Evolutionary conservation across 306 rosid genomes (phyloP), one percentile per base, ranked within the genome.

Genomic region (Delonix regia): DNA sequence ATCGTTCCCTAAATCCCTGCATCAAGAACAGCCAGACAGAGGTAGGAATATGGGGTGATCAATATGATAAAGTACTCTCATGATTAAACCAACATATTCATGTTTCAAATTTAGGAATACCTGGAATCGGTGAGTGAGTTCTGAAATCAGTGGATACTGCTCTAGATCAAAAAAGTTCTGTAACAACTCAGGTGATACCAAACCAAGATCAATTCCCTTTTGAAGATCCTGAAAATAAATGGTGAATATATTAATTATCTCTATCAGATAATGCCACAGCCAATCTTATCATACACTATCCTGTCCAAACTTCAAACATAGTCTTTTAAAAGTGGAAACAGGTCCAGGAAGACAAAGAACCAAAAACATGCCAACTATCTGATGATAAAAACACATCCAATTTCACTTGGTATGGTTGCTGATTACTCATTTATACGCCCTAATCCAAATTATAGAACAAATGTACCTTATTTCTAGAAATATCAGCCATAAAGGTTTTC

Each of bases 1-100:
- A 88, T 88, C 99, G 88, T 90, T 94, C 99, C 89, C 97, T 87
- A 89, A 94, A 94, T 74, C 99, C 99, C 99, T 94, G 89, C 85
- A 86, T 36, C 81, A 82, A 79, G 59, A 83, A 71, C 80, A 81
- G 66, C 41, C 68, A 38, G 11, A 62, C 68, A 60, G 27, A 80
- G 45, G 57, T 30, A 15, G 36, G 38, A 69, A 74, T 42, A 59
- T 33, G 36, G 69, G 61, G 51, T 47, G 45, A 79, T 38, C 38
- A 44, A 67, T 51, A 79, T 72, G 53, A 76, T 28, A 56, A 66
- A 79, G 45, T 18, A 18, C 27, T 71, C 63, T 51, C 66, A 86
- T 19, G 57, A 81, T 55, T 36, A 78, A 39, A 78, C 38, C 25
- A 63, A 33, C 52, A 36, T 15, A 71, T 38, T 77, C 38, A 53